Evolutionary conservation across 495 filamentous ascomycete species (phyloP).

Genomic region (Talaromyces thailandensis): DNA sequence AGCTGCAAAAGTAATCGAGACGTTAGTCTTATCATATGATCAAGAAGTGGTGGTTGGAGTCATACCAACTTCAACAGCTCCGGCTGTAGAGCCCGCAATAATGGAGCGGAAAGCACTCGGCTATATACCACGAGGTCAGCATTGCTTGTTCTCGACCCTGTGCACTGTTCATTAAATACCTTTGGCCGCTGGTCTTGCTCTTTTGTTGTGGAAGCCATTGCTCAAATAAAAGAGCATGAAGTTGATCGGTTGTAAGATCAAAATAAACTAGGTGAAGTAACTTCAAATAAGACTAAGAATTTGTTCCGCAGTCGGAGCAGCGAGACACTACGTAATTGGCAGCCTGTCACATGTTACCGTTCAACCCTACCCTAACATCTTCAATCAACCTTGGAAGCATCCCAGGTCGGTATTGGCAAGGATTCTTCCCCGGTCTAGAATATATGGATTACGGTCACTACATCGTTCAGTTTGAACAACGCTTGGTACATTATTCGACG

Average conservation of each 20-base stretch:
- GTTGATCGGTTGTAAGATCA: background rate
- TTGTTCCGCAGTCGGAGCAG: slow-evolving; percentile 1
- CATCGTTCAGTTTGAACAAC: too few species aligned
- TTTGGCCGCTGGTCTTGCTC: slow-evolving; percentile 35
- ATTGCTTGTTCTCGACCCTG: background rate
- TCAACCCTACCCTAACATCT: too few species aligned
- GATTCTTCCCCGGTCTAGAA: too few species aligned
- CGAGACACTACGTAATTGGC: background rate
- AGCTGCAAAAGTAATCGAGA: slow-evolving; percentile 34
- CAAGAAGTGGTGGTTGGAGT: too few species aligned
- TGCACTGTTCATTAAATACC: slow-evolving; percentile 14
- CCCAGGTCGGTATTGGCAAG: too few species aligned
- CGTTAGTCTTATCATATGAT: too few species aligned
- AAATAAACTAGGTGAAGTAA: background rate
- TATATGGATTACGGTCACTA: too few species aligned
- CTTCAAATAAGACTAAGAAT: background rate
- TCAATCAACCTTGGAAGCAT: too few species aligned
- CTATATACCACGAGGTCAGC: slow-evolving; percentile 36
- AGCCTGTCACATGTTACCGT: background rate
- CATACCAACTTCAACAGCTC: slow-evolving; percentile 86
- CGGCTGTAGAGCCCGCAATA: slow-evolving; percentile 80
- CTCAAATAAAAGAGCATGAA: background rate
- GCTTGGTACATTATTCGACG: too few species aligned
- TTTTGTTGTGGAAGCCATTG: slow-evolving; percentile 27
- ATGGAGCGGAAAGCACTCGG: slow-evolving; percentile 79